These are phyloP conservation scores for Gryganskiella cystojenkinii DNA, from an alignment of 192 early-diverging fungal species.

Conservation along the genomic window DNA sequence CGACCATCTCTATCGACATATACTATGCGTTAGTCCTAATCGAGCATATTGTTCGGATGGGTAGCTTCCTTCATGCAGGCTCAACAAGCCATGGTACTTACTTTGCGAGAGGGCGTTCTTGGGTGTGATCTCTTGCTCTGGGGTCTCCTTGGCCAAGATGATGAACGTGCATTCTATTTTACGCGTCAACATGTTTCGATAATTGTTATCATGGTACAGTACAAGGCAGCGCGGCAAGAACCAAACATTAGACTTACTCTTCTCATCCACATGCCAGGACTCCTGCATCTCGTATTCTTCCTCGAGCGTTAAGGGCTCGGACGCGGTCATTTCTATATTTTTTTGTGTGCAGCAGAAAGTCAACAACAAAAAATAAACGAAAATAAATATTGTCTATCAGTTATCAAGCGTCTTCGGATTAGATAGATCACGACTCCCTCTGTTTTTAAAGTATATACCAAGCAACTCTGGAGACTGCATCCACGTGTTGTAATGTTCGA, in stretches of 20 bases:
- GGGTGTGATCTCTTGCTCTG: slow-evolving; percentile 19
- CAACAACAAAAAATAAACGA: too few relatives aligned
- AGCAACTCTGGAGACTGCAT: slow-evolving; percentile 92
- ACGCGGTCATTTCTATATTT: slow-evolving; percentile 88
- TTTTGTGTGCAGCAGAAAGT: neutral
- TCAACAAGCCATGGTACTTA: slow-evolving; percentile 8
- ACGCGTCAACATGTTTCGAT: neutral
- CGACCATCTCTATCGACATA: slow-evolving; percentile 78
- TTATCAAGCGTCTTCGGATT: neutral
- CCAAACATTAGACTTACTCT: slow-evolving; percentile 62
- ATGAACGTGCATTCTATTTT: slow-evolving; percentile 86
- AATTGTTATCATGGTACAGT: neutral
- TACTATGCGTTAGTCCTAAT: neutral
- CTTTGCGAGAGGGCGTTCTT: slow-evolving; percentile 35
- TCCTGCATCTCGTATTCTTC: slow-evolving; percentile 97
- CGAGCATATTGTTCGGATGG: too few relatives aligned
- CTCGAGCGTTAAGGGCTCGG: slow-evolving; percentile 90
- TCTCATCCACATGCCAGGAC: slow-evolving; percentile 86
- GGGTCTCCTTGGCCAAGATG: slow-evolving; percentile 52
- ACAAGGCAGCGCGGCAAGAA: neutral
- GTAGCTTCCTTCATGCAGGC: too few relatives aligned
- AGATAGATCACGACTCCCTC: neutral
- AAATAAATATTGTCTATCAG: too few relatives aligned
- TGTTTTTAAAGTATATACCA: slow-evolving; percentile 50
- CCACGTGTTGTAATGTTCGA: slow-evolving; percentile 93